Evolutionary conservation across 768 basidiomycete genomes (phyloP), one percentile per base, ranked within the genome.

Genomic region (Lactifluus rugatus): DNA sequence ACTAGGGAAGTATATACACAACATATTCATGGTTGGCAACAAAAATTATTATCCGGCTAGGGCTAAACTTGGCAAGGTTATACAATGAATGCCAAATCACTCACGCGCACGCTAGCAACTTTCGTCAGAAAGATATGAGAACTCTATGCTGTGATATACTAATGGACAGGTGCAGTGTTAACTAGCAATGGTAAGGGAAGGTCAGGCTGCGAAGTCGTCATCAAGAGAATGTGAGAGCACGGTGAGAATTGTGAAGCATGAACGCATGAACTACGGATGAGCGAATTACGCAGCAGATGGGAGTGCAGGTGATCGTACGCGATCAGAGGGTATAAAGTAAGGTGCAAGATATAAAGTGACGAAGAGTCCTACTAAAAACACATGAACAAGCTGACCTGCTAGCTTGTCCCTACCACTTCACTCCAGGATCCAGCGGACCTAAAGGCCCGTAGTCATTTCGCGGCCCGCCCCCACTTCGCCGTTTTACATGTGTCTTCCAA

Each of bases 391-490:
- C 59, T 44, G 54, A 53, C 60, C 60, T 56, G 54, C 47, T 45
- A 53, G 42, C 46, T 21, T 41, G 49, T 62, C 63, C 37, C 37
- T 60, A 70, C 52, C 68, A 64, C 48, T 54, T 64, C 48, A 64
- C 25, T 32, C 64, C 65, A 47, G 74, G 73, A 57, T 73, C 75
- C 41, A 76, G 64, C 3, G 75, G 75, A 26, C 75, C 80, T 46
- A 80, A 68, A 0, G 79, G 79, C 36, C 79, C 80, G 53, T 80
- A 80, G 41, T 69, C 68, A 48, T 71, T 68, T 54, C 65, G 62
- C 10, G 61, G 66, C 64, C 70, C 68, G 19, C 74, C 75, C 31
- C 68, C 74, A 57, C 71, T 72, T 58, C 76, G 68, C 60, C 70
- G 73, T 66, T 75, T 74, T 56, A 69, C 69, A 52, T 76, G 75